These are phyloP conservation scores for Dendrobium catenatum DNA, from an alignment of 106 monocot genomes.

Conservation along the genomic window DNA sequence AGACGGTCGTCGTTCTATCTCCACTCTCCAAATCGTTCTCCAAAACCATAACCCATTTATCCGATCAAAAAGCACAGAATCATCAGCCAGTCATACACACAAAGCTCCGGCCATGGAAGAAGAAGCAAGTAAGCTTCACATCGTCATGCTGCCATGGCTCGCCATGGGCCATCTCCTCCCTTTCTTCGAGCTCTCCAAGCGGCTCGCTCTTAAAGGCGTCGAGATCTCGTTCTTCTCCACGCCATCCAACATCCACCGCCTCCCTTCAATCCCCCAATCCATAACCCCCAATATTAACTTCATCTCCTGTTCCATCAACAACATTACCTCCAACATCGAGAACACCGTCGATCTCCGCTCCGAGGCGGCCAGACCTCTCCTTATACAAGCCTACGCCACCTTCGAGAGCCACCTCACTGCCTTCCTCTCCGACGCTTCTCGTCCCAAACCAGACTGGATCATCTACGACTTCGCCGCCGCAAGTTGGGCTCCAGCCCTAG, in stretches of 20 bases:
- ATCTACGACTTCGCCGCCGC: slow-evolving; percentile 13
- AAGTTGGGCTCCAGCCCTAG: slow-evolving; percentile 8
- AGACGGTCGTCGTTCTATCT: no score
- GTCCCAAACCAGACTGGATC: slow-evolving; percentile 13
- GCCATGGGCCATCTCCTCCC: slow-evolving; percentile 20
- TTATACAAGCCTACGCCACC: slow-evolving; percentile 8
- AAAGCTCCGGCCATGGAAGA: not conserved
- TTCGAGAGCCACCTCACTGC: not conserved
- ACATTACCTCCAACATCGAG: not conserved
- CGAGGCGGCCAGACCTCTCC: not conserved
- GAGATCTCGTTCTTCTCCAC: slow-evolving; percentile 16
- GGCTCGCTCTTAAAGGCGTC: slow-evolving; percentile 8
- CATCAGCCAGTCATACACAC: not conserved
- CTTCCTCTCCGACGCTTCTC: not conserved
- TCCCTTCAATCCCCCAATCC: slow-evolving; percentile 2
- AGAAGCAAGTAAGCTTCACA: slow-evolving; percentile 5
- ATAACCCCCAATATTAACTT: not conserved
- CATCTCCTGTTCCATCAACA: not conserved
- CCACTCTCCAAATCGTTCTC: no score
- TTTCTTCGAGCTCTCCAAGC: slow-evolving; percentile 21
- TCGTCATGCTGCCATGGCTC: slow-evolving; percentile 16
- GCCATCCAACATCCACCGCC: slow-evolving; percentile 5
- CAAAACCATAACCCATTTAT: no score
- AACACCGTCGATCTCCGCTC: slow-evolving; percentile 17
- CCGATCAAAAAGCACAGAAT: not conserved